Base-by-base conservation (phyloP, 2,329 filamentous ascomycete species). In the Ascocoryne sarcoides region DNA sequence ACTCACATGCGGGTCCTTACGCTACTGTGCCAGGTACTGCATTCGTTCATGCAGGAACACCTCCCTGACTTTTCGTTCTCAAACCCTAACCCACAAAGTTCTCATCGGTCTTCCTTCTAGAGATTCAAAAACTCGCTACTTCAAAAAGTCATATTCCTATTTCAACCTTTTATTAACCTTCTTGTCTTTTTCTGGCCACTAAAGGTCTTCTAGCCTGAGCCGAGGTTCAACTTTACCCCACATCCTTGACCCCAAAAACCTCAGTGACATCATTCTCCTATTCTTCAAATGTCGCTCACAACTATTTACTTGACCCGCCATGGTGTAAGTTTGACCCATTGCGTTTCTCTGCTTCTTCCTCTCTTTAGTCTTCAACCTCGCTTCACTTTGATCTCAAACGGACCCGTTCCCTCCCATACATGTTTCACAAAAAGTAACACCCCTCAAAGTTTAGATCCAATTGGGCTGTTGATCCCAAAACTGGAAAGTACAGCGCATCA, bases 391-490 rank as follows among this genome's bases (percentile, higher is more conserved):
- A n/a, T n/a, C n/a, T n/a, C n/a, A n/a, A n/a, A n/a, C 23, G 40
- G 17, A 36, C 15, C 40, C 33, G 42, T 33, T 41, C 44, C 41
- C 44, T 43, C 44, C 45, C 41, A 30, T 41, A 32, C 20, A 19
- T 20, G 34, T 28, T 46, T 17, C 8, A 31, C n/a, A 14, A 36
- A 40, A 38, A 14, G 31, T 46, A 40, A 51, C 42, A 33, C 44
- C 31, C 39, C 26, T 30, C 26, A 21, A 62, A 93, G 89, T 95
- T 94, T 64, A 87, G 92, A 47, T 82, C 84, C 49, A 88, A 84
- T 60, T 96, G 89, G 87, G 76, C 77, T 32, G 85, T 96, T 45
- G 81, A 96, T 63, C 77, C 79, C 33, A 66, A 72, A 46, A 90
- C 85, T 28, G 90, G 92, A 39, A 72, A 71, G 52, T 96, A 96